Evolutionary conservation across 2,329 filamentous ascomycete species (phyloP).

Genomic region (Penicillium sp.): DNA sequence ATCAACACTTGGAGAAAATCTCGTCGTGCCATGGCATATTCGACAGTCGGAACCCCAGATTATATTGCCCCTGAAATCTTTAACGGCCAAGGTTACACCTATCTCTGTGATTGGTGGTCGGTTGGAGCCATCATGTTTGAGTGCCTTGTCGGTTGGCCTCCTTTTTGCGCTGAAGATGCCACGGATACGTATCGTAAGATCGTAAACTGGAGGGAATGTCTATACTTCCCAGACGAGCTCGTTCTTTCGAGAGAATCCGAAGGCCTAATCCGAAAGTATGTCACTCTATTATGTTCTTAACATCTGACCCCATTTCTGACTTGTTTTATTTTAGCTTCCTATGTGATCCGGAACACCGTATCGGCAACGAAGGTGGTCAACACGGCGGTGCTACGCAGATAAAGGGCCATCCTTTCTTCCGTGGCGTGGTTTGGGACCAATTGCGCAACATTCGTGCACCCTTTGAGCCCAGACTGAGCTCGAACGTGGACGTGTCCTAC

Average conservation of each 20-base stretch:
- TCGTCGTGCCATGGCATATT: constrained; percentile 92
- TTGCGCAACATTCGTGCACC: constrained; percentile 89
- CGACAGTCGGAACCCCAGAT: constrained; percentile 94
- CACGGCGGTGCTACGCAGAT: constrained; percentile 80
- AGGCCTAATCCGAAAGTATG: constrained; percentile 82
- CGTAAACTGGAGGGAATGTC: constrained; percentile 91
- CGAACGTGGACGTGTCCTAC: constrained; percentile 94
- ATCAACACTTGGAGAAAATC: constrained; percentile 99
- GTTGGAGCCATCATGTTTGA: constrained; percentile 99
- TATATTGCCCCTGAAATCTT: constrained; percentile 99
- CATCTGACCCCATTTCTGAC: constrained; percentile 22
- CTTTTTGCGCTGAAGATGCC: constrained; percentile 96
- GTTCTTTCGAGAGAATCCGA: constrained; percentile 84
- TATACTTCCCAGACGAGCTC: constrained; percentile 96
- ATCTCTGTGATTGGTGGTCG: constrained; percentile 99
- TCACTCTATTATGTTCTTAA: background rate
- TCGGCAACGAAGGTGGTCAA: constrained; percentile 63
- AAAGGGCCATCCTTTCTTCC: constrained; percentile 93
- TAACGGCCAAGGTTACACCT: constrained; percentile 91
- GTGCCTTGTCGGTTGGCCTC: constrained; percentile 96
- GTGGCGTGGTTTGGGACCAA: constrained; percentile 90
- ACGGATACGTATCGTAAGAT: constrained; percentile 99
- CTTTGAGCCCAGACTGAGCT: constrained; percentile 89
- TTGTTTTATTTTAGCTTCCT: constrained; percentile 62
- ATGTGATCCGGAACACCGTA: constrained; percentile 86